phyloP scores from a whole-genome alignment of 495 filamentous ascomycete genomes.

The Margaritispora aquatica region DNA sequence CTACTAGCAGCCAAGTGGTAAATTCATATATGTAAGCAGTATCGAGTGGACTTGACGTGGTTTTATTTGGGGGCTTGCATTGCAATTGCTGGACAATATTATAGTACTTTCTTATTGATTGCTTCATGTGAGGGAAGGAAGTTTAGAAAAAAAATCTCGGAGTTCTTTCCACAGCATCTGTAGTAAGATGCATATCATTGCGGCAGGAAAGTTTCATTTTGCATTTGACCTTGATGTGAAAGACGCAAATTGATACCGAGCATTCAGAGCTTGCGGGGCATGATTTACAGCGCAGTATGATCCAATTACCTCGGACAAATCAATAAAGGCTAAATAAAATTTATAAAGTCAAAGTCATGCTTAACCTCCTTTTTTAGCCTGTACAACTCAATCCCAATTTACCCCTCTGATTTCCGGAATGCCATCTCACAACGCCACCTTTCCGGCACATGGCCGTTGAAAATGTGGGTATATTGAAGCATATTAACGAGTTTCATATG shows the following conservation, averaged over 20 bases:
- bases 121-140: too few relatives aligned
- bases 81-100: too few relatives aligned
- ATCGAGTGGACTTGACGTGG: too few relatives aligned
- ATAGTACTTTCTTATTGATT: too few relatives aligned
- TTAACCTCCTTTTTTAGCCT: not conserved
- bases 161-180: too few relatives aligned
- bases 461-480: not conserved
- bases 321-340: not conserved
- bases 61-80: too few relatives aligned
- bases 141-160: too few relatives aligned
- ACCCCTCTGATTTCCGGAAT: not conserved
- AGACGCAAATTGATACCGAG: not conserved
- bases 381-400: not conserved
- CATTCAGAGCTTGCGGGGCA: not conserved
- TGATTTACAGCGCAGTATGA: not conserved
- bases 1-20: too few relatives aligned
- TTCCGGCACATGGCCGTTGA: not conserved
- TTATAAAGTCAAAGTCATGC: not conserved
- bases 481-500: not conserved
- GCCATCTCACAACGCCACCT: not conserved
- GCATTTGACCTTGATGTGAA: too few relatives aligned
- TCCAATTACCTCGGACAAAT: not conserved
- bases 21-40: too few relatives aligned
- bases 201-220: too few relatives aligned
- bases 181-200: too few relatives aligned